Evolutionary conservation across 768 basidiomycete species (phyloP).

Genomic region (Suillus paluster): DNA sequence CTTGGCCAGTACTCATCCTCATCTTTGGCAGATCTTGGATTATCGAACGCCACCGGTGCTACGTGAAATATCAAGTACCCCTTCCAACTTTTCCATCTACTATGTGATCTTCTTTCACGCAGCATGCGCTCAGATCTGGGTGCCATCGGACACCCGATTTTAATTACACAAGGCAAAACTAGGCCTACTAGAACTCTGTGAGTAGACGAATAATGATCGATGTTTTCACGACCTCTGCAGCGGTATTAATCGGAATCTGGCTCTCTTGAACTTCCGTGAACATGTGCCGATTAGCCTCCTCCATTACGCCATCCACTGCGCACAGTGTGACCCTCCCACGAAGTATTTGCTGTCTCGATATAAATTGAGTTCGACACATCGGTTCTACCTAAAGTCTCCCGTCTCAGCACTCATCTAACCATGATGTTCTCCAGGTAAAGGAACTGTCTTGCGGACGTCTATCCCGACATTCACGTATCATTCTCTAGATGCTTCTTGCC

Average conservation of each 20-base stretch:
- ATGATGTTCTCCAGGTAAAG: neutral
- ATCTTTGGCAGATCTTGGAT: neutral
- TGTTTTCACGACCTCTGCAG: neutral
- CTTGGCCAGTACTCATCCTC: neutral
- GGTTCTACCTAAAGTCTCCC: neutral
- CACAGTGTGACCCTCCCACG: neutral
- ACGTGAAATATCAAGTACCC: too few species aligned
- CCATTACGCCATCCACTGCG: neutral
- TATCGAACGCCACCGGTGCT: neutral
- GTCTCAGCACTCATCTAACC: neutral
- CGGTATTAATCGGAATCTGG: neutral
- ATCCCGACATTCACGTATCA: too few species aligned
- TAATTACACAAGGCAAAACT: neutral
- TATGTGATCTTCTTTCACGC: neutral
- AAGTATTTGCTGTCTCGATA: neutral
- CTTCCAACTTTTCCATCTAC: neutral
- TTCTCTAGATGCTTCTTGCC: too few species aligned
- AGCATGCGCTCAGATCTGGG: neutral
- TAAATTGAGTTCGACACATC: neutral
- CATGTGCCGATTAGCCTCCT: neutral
- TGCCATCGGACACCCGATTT: neutral
- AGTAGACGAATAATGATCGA: neutral
- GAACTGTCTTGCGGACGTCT: too few species aligned
- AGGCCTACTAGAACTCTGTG: too few species aligned
- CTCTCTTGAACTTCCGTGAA: neutral